Conservation (phyloP, 371 early-diverging fungal genomes). For the Coemansia linderi region DNA sequence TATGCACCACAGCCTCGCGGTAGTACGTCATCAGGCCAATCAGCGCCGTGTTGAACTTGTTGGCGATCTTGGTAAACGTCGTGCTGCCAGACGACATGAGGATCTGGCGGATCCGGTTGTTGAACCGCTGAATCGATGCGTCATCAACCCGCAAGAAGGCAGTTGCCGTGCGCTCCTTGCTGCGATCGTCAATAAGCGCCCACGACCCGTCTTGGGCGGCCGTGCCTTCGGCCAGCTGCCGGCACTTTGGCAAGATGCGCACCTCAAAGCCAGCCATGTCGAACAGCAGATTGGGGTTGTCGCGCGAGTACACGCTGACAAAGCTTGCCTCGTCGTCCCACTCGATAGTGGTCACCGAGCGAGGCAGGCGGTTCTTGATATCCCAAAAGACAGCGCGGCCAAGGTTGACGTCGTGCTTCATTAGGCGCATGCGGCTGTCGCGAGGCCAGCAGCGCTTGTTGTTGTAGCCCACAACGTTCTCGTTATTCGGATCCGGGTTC, state of each 20-base stretch:
- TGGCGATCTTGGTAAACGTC: slow-evolving; percentile 97
- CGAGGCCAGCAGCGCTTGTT: slow-evolving; percentile 97
- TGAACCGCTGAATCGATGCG: slow-evolving; percentile 87
- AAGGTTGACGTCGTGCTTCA: slow-evolving; percentile 97
- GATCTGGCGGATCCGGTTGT: slow-evolving; percentile 95
- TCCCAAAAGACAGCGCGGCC: slow-evolving; percentile 98
- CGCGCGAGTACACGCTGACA: slow-evolving; percentile 93
- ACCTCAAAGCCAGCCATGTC: slow-evolving; percentile 82
- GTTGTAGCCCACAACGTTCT: slow-evolving; percentile 97
- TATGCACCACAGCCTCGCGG: slow-evolving; percentile 97
- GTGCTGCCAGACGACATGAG: slow-evolving; percentile 96
- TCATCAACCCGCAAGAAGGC: slow-evolving; percentile 95
- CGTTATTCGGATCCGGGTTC: slow-evolving; percentile 98
- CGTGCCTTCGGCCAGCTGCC: slow-evolving; percentile 84
- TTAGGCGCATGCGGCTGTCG: slow-evolving; percentile 97
- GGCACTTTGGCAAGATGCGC: slow-evolving; percentile 77
- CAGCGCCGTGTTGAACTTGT: slow-evolving; percentile 95
- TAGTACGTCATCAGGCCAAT: slow-evolving; percentile 97
- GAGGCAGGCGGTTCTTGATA: slow-evolving; percentile 95
- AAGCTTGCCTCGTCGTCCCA: slow-evolving; percentile 90
- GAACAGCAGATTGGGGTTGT: slow-evolving; percentile 96
- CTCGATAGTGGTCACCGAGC: slow-evolving; percentile 94
- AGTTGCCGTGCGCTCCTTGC: slow-evolving; percentile 97
- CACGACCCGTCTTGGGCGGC: slow-evolving; percentile 94
- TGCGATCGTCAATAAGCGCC: slow-evolving; percentile 94